Base-by-base conservation (phyloP, 2,329 filamentous ascomycete species). In the Penicillium sp. region DNA sequence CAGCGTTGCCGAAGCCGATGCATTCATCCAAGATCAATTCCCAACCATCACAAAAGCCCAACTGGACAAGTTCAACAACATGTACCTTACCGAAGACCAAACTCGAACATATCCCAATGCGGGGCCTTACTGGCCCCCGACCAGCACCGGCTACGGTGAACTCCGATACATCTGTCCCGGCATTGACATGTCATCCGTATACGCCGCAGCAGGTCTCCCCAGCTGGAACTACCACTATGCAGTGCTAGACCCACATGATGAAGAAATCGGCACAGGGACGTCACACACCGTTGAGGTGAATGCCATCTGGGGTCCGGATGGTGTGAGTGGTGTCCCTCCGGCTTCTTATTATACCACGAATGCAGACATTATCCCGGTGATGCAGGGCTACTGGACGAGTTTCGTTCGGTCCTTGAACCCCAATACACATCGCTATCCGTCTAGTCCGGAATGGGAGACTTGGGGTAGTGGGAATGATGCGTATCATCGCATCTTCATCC, bases 381-480 rank as follows among this genome's bases (percentile, higher is more conserved):
- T 88, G 25, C 85, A 89, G 63, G 79, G 77, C 0, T 92, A 90
- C 68, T 91, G 87, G 86, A 82, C 84, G 1, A 88, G 84, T 57
- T 92, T 92, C 64, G 83, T 92, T 54, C 73, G 81, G 24, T 76
- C 76, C 0, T 77, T 83, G 33, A 76, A 92, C 66, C 88, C 88
- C 0, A 92, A 91, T 64, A 74, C 61, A 14, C 69, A 77, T 48
- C 76, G 81, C 8, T 56, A 69, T 39, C 33, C 55, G 0, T 77
- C 75, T 0, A 74, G 74, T 39, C 80, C 81, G 3, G 68, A 69
- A 48, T 87, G 84, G 84, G 67, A 73, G 54, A 65, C 67, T 4
- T 84, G 76, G 43, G 66, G 53, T 1, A 46, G 55, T 11, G 60
- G 64, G 18, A 58, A 54, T 16, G 68, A 61, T 30, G 58, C 51